Conservation (phyloP, 2,329 filamentous ascomycete species). For the Aspergillus floridensis region DNA sequence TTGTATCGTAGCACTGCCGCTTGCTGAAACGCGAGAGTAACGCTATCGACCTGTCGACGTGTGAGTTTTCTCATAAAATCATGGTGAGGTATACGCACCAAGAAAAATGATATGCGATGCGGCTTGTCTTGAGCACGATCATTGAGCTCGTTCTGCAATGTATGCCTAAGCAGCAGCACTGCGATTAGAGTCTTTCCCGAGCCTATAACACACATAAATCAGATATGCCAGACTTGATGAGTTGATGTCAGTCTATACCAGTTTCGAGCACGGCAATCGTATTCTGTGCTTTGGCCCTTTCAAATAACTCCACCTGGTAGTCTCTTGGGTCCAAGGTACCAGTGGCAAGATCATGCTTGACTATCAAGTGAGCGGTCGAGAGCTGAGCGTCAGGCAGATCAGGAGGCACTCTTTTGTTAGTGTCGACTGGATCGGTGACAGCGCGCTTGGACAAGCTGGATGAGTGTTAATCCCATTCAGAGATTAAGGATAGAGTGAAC, state of each 20-base stretch:
- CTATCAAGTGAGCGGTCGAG: constrained; percentile 54
- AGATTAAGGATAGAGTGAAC: constrained; percentile 13
- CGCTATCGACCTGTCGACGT: constrained; percentile 66
- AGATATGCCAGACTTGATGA: not conserved
- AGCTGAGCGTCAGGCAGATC: constrained; percentile 45
- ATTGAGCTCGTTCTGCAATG: constrained; percentile 74
- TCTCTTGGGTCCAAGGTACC: constrained; percentile 79
- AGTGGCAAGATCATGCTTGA: constrained; percentile 49
- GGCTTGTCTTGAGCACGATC: constrained; percentile 59
- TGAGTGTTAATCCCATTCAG: constrained; percentile 8
- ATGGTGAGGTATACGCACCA: constrained; percentile 50
- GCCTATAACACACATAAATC: constrained; percentile 49
- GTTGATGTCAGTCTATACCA: constrained; percentile 45
- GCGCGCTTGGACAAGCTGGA: constrained; percentile 42
- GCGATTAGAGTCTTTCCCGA: constrained; percentile 97
- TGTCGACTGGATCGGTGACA: constrained; percentile 41
- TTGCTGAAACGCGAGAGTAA: constrained; percentile 88
- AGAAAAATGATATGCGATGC: constrained; percentile 74
- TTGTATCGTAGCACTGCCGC: constrained; percentile 77
- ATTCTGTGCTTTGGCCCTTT: constrained; percentile 79
- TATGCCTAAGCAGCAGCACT: constrained; percentile 74
- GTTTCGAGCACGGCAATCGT: constrained; percentile 92
- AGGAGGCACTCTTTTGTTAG: constrained; percentile 34
- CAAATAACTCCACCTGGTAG: constrained; percentile 89
- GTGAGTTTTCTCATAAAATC: constrained; percentile 12